phyloP scores from a whole-genome alignment of 805 yeast genomes.

The Candida fluviatilis region DNA sequence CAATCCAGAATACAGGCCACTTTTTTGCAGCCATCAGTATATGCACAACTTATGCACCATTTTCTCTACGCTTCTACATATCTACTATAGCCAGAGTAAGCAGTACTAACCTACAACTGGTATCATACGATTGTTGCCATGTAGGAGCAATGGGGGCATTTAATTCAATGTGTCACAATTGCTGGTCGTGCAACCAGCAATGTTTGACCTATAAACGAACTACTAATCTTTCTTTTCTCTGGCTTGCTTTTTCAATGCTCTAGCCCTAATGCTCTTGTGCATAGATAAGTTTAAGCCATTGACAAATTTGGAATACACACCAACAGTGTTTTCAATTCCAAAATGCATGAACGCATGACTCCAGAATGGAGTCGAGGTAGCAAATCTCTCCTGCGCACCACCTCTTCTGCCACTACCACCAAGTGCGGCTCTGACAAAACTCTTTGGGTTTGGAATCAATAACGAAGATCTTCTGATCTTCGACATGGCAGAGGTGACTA shows the following conservation, averaged over 20 bases:
- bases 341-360: conserved; percentile 91
- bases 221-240: conserved; percentile 21
- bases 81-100: too few relatives aligned
- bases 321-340: conserved; percentile 71
- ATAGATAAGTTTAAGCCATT: conserved; percentile 63
- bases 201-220: too few relatives aligned
- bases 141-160: too few relatives aligned
- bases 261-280: conserved; percentile 74
- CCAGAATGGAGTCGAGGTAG: conserved; percentile 89
- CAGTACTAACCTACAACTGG: too few relatives aligned
- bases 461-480: conserved; percentile 76
- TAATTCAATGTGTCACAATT: too few relatives aligned
- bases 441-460: conserved; percentile 76
- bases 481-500: conserved; percentile 95
- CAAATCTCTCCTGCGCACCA: conserved; percentile 90
- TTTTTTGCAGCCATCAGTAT: too few relatives aligned
- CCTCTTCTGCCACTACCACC: conserved; percentile 71
- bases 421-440: conserved; percentile 73
- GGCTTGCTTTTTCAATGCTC: conserved; percentile 78
- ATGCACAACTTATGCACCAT: too few relatives aligned
- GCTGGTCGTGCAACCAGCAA: too few relatives aligned
- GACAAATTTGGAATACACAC: conserved; percentile 72
- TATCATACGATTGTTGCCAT: too few relatives aligned
- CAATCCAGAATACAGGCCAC: too few relatives aligned
- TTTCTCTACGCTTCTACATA: too few relatives aligned